Conservation (phyloP, 208 protist genomes). For the Trypanosoma melophagium region DNA sequence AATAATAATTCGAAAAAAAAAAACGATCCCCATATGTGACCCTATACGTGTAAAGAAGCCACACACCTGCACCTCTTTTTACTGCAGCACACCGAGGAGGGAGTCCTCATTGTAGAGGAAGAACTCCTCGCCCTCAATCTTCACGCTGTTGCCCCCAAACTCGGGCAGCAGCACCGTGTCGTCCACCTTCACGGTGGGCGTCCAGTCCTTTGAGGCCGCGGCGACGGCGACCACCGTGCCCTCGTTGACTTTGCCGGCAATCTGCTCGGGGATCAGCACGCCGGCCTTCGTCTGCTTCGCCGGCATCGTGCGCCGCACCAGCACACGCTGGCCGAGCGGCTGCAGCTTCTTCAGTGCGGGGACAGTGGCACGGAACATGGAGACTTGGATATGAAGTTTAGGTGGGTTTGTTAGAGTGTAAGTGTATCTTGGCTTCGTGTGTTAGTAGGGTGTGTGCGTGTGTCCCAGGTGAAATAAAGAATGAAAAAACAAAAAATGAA, state of each 20-base stretch:
- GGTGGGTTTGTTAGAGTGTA: too few relatives aligned
- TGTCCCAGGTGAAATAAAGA: neutral
- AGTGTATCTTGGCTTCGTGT: too few relatives aligned
- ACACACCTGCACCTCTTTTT: too few relatives aligned
- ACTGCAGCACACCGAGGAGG: conserved; percentile 82
- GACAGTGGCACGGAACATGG: conserved; percentile 78
- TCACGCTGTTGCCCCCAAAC: conserved; percentile 85
- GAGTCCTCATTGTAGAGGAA: conserved; percentile 89
- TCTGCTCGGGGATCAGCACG: conserved; percentile 91
- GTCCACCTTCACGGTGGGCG: conserved; percentile 85
- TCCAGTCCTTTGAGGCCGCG: conserved; percentile 88
- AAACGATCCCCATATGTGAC: neutral
- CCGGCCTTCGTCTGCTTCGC: conserved; percentile 92
- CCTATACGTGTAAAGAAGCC: neutral
- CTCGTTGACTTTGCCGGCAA: conserved; percentile 92
- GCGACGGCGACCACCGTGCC: conserved; percentile 89
- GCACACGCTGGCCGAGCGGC: conserved; percentile 89
- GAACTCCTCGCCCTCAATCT: conserved; percentile 92
- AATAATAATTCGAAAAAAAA: conserved; percentile 15
- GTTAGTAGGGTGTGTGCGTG: too few relatives aligned
- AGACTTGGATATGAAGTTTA: neutral
- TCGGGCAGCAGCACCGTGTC: conserved; percentile 91
- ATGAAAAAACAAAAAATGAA: neutral
- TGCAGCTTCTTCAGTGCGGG: conserved; percentile 86
- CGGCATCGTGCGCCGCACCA: conserved; percentile 83